phyloP scores from a whole-genome alignment of 164 flowering plant species.

The Stephania japonica region DNA sequence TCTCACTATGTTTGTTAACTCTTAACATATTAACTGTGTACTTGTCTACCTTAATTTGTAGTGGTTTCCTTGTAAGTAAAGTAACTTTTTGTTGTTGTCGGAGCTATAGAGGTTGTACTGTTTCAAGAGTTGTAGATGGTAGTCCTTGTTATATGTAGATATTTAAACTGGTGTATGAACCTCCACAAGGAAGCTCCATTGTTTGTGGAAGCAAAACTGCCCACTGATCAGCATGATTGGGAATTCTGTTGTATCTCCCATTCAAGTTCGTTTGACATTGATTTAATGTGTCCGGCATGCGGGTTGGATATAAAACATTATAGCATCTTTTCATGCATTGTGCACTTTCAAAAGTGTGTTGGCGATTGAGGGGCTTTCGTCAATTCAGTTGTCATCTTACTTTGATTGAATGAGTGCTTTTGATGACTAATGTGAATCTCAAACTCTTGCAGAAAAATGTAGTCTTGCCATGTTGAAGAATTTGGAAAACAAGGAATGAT shows the following conservation, averaged over 20 bases:
- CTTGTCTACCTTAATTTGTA: constrained; percentile 19
- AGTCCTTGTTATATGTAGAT: constrained; percentile 32
- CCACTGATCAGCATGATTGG: constrained; percentile 13
- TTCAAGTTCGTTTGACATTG: too few relatives aligned
- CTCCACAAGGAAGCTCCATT: constrained; percentile 12
- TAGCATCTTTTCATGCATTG: too few relatives aligned
- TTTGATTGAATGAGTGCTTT: too few relatives aligned
- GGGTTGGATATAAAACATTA: too few relatives aligned
- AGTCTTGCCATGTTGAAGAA: too few relatives aligned
- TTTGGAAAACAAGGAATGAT: too few relatives aligned
- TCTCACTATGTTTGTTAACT: constrained; percentile 18
- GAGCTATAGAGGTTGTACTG: constrained; percentile 19
- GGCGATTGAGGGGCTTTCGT: too few relatives aligned
- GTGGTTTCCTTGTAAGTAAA: constrained; percentile 34
- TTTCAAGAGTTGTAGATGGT: neutral
- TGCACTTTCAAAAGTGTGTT: too few relatives aligned
- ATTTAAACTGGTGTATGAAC: constrained; percentile 19
- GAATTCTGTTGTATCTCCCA: neutral
- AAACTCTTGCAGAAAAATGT: too few relatives aligned
- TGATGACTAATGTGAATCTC: too few relatives aligned
- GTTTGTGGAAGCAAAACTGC: constrained; percentile 22
- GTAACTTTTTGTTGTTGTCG: constrained; percentile 12
- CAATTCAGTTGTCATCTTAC: too few relatives aligned
- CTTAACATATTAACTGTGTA: constrained; percentile 34
- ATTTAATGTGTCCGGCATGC: too few relatives aligned